Evolutionary conservation across 305 asterid genomes (phyloP).

Genomic region (Fraxinus sp.): DNA sequence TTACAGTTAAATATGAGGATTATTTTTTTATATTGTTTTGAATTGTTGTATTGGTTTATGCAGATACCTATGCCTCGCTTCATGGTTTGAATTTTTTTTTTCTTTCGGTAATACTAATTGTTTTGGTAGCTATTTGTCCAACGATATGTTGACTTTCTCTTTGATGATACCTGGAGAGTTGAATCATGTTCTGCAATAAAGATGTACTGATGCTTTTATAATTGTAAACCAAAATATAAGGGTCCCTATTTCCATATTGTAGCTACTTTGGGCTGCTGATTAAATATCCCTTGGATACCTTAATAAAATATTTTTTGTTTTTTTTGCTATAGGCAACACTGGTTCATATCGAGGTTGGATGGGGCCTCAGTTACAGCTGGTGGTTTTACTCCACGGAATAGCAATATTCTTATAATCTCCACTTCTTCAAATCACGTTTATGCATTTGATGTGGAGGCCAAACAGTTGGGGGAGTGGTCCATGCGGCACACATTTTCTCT

Average conservation of each 20-base stretch:
- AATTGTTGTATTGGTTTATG: not conserved
- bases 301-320: slow-evolving; percentile 14
- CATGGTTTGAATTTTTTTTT: not conserved
- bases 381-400: slow-evolving; percentile 71
- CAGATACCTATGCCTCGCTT: not conserved
- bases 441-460: slow-evolving; percentile 95
- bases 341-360: slow-evolving; percentile 91
- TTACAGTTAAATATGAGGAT: not conserved
- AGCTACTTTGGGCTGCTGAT: not conserved
- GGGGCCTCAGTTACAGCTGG: slow-evolving; percentile 93
- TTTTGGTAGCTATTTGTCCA: not conserved
- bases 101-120: not conserved
- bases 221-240: not conserved
- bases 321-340: slow-evolving; percentile 75
- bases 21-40: not conserved
- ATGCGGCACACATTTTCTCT: slow-evolving; percentile 65
- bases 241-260: not conserved
- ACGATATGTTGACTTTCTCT: not conserved
- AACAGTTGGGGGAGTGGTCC: slow-evolving; percentile 95
- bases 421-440: slow-evolving; percentile 91
- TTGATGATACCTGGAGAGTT: not conserved
- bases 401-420: slow-evolving; percentile 74
- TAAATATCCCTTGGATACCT: slow-evolving; percentile 9
- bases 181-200: not conserved
- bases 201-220: not conserved